phyloP scores from a whole-genome alignment of 306 rosid genomes.

The Vicia villosa region DNA sequence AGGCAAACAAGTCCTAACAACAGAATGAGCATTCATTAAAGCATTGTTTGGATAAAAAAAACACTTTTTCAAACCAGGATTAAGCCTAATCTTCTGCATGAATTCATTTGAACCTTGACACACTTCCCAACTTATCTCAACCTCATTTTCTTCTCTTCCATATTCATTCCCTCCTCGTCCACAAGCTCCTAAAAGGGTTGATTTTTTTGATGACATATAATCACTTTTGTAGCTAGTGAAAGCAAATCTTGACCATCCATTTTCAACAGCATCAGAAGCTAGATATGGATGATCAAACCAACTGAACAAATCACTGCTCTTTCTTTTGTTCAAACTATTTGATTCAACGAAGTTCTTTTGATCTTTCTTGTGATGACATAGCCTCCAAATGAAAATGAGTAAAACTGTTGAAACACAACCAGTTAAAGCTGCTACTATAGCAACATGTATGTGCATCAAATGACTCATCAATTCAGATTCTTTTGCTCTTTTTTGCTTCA shows the following conservation, averaged over 20 bases:
- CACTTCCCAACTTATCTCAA: slow-evolving; percentile 82
- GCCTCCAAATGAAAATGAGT: slow-evolving; percentile 39
- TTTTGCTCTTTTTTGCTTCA: slow-evolving; percentile 12
- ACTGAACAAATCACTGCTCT: slow-evolving; percentile 47
- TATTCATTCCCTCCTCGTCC: neutral
- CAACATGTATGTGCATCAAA: slow-evolving; percentile 41
- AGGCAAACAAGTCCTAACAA: slow-evolving; percentile 68
- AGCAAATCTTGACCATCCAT: slow-evolving; percentile 92
- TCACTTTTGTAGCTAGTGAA: slow-evolving; percentile 42
- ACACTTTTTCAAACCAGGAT: slow-evolving; percentile 59
- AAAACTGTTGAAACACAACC: slow-evolving; percentile 48
- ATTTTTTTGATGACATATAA: slow-evolving; percentile 46
- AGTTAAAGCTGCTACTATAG: slow-evolving; percentile 40
- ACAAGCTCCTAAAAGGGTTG: slow-evolving; percentile 61
- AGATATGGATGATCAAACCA: slow-evolving; percentile 80
- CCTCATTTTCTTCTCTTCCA: slow-evolving; percentile 57
- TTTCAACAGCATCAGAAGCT: slow-evolving; percentile 81
- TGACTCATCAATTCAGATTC: slow-evolving; percentile 47
- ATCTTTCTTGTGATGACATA: slow-evolving; percentile 34
- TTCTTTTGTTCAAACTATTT: slow-evolving; percentile 33
- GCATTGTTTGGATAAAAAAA: slow-evolving; percentile 35
- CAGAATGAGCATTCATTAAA: slow-evolving; percentile 48
- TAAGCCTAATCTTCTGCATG: slow-evolving; percentile 86
- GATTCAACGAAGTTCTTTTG: slow-evolving; percentile 42
- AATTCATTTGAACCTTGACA: slow-evolving; percentile 72